A percentile compares a stretch with the other conserved stretches of the same genome.
phyloP scores from a whole-genome alignment of 352 stramenopile genomes.

The Pythium folliculosum region DNA sequence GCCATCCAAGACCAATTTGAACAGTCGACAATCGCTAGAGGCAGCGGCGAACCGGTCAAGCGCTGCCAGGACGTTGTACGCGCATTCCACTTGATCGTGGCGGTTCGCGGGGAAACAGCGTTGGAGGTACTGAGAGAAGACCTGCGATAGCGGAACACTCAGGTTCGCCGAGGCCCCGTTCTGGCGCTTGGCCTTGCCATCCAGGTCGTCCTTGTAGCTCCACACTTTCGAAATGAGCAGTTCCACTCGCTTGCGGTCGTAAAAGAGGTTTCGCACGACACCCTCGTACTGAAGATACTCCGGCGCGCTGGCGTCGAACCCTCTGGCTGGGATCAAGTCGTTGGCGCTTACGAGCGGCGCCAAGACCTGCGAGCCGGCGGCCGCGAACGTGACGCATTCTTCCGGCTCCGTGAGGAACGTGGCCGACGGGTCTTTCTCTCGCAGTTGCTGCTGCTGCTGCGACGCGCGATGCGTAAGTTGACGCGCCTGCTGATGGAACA shows the following conservation, averaged over 20 bases:
- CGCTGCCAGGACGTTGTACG: slow-evolving; percentile 58
- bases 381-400: slow-evolving; percentile 27
- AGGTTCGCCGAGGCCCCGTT: background rate
- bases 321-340: slow-evolving; percentile 47
- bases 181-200: slow-evolving; percentile 39
- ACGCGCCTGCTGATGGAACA: slow-evolving; percentile 24
- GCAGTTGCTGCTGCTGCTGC: slow-evolving; percentile 11
- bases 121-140: slow-evolving; percentile 42
- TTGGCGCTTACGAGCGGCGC: slow-evolving; percentile 8
- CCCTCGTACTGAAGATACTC: slow-evolving; percentile 63
- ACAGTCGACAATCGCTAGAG: slow-evolving; percentile 57
- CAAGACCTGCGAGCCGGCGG: slow-evolving; percentile 1
- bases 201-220: slow-evolving; percentile 59
- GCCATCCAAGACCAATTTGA: slow-evolving; percentile 48
- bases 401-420: slow-evolving; percentile 61
- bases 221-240: slow-evolving; percentile 55
- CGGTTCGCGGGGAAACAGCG: slow-evolving; percentile 29
- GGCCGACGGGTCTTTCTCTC: background rate
- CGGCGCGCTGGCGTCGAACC: slow-evolving; percentile 38
- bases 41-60: slow-evolving; percentile 43
- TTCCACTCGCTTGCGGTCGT: slow-evolving; percentile 45
- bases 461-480: slow-evolving; percentile 31
- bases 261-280: slow-evolving; percentile 61
- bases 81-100: slow-evolving; percentile 51
- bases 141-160: slow-evolving; percentile 33